Base-by-base conservation (phyloP, 1,284 basidiomycete species). In the Polyporus tsugae region DNA sequence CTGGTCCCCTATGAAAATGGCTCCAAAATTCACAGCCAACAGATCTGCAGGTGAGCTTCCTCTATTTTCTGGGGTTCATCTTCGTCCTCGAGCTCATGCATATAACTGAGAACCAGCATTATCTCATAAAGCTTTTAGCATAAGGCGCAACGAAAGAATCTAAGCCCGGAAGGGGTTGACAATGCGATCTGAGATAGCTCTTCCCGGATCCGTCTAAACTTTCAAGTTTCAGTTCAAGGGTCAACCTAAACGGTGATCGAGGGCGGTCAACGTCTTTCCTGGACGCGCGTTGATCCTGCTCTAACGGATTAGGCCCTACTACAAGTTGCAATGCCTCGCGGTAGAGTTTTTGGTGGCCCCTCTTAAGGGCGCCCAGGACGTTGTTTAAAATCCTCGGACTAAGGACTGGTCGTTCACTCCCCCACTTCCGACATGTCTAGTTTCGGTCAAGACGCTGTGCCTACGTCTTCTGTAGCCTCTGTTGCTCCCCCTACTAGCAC, bases 381-480 rank as follows among this genome's bases (percentile, higher is more conserved):
- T 36, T 1, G 17, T 63, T 52, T 44, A 63, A 55, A 63, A 63
- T 29, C 25, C 13, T 9, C 9, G 62, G 22, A 19, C 52, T 36
- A 17, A 9, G 33, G n/a, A 22, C n/a, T 39, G 36, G 57, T 59
- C n/a, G 36, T 38, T 60, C n/a, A 46, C 29, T 53, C 33, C 62
- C 19, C 33, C 36, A 13, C 62, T 15, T 29, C 29, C 62, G 22
- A 53, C 44, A 52, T 52, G 61, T 52, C 61, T 22, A 52, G 49
- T 52, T 10, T 11, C 7, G 25, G 49, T 15, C 4, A 9, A 25
- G 11, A 25, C 61, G 35, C n/a, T 22, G 13, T 33, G 33, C 10
- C n/a, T 38, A 4, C 35, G 61, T 38, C 42, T 29, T 35, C 39
- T 35, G 49, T 60, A 22, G 2, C 44, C 17, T 17, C 29, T 36